Evolutionary conservation across 139 green algal species (phyloP), one percentile per base, ranked within the genome.

Genomic region (Gonium pectorale): DNA sequence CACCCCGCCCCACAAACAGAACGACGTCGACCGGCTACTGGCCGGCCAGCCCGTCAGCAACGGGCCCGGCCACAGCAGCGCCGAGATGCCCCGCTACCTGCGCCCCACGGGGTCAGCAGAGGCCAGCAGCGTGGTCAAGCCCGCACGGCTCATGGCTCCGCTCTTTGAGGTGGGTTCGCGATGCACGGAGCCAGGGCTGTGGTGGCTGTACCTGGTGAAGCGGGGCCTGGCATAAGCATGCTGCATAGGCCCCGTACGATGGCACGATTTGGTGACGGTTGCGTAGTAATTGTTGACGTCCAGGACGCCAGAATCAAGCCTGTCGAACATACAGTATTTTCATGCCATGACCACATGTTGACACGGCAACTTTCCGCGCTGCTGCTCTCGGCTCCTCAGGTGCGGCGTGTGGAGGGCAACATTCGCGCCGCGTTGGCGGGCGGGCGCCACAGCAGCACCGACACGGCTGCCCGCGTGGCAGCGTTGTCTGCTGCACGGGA

Each of bases 391-490:
- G n/a, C n/a, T n/a, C n/a, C 31, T 19, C 74, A 82, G 77, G 44
- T 83, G 54, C 77, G 77, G 41, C 79, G 64, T 9, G 79, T 85
- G 64, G 79, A 85, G 66, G 79, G 64, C 37, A 85, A 85, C 79
- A 85, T 85, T 49, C 64, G 46, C 11, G 35, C 79, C 26, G 79
- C 79, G 33, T 64, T 85, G 35, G 63, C 79, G 64, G 79, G 46
- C 49, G 79, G 79, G 5, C 79, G 79, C 8, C 64, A 78, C 64
- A 85, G 79, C 79, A 85, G 79, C 79, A 75, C 64, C 0, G 79
- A 85, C 79, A 67, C 63, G 19, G 79, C 67, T 26, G 64, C 64
- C 17, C 64, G 63, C 40, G 64, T 21, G 15, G 33, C 64, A 13
- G 79, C 64, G 19, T 15, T 67, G 27, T 68, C 79, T 8, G 79